Evolutionary conservation across 257 asterid species (phyloP), one percentile per base, ranked within the genome.

Genomic region (Vinca minor): DNA sequence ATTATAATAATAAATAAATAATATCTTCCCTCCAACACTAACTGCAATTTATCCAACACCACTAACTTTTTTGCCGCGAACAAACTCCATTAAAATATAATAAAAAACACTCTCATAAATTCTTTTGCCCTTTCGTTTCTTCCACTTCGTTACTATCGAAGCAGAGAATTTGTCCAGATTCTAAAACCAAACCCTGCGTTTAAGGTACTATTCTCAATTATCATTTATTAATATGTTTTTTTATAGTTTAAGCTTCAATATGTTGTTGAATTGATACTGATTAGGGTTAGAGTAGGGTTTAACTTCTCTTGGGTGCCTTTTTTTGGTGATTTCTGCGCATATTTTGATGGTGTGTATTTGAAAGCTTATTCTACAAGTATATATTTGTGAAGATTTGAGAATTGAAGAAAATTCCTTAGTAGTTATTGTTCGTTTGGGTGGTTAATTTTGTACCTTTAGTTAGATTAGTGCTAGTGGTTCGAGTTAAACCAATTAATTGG

Each of bases 241-340:
- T 26, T 26, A 4, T 5, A 26, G 28, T 28, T 48, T 6, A 2
- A 21, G 8, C 18, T 7, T 34, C 38, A 34, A 3, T 34, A 34
- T 34, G 38, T 34, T 34, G 38, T 34, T 14, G 12, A 56, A 17
- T 31, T 56, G 39, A 31, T 56, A 31, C n/a, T n/a, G n/a, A n/a
- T n/a, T n/a, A n/a, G n/a, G n/a, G n/a, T 18, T n/a, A 55, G 2
- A 56, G 41, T 56, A 56, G 42, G 62, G 25, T 56, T 56, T 56
- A n/a, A n/a, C n/a, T n/a, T n/a, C n/a, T n/a, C n/a, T n/a, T n/a
- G 1, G 15, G 14, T 18, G 62, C 42, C 5, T 2, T 1, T 11
- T 31, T 17, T 8, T 21, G n/a, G 26, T 56, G 39, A 38, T 8
- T 55, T 54, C 12, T 29, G 60, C 60, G 5, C 60, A 1, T 53